Conservation (phyloP, 164 flowering plant genomes). For the Aristolochia contorta region DNA sequence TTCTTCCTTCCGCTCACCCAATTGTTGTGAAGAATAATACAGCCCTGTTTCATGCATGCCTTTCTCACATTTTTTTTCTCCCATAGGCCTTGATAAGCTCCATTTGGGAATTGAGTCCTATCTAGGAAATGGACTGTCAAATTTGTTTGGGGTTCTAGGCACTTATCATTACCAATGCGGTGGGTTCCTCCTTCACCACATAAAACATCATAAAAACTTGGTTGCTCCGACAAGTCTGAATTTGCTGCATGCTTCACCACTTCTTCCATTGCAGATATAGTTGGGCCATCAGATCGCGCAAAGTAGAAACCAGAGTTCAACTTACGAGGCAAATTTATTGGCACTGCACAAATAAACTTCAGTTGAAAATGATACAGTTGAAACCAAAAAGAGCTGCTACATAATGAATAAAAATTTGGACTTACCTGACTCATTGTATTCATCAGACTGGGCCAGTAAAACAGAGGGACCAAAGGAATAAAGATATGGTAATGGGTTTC, state of each 20-base stretch:
- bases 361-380: not conserved
- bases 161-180: conserved; percentile 55
- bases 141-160: conserved; percentile 77
- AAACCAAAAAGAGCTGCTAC: not conserved
- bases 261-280: conserved; percentile 74
- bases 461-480: conserved; percentile 67
- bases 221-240: conserved; percentile 85
- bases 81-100: conserved; percentile 81
- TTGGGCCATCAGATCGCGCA: conserved; percentile 57
- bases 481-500: conserved; percentile 62
- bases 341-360: conserved; percentile 32
- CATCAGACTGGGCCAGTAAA: conserved; percentile 88
- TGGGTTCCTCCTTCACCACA: conserved; percentile 75
- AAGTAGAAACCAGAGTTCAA: conserved; percentile 94
- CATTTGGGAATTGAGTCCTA: conserved; percentile 82
- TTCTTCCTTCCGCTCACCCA: conserved; percentile 83
- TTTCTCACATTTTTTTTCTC: conserved; percentile 38
- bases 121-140: conserved; percentile 68
- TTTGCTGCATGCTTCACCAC: conserved; percentile 82
- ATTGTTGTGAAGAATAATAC: conserved; percentile 75
- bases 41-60: conserved; percentile 52
- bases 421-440: conserved; percentile 62
- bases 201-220: conserved; percentile 85
- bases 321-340: conserved; percentile 79
- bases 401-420: not conserved